These are phyloP conservation scores for Phaffia australis DNA, from an alignment of 768 basidiomycete species.

Conservation along the genomic window DNA sequence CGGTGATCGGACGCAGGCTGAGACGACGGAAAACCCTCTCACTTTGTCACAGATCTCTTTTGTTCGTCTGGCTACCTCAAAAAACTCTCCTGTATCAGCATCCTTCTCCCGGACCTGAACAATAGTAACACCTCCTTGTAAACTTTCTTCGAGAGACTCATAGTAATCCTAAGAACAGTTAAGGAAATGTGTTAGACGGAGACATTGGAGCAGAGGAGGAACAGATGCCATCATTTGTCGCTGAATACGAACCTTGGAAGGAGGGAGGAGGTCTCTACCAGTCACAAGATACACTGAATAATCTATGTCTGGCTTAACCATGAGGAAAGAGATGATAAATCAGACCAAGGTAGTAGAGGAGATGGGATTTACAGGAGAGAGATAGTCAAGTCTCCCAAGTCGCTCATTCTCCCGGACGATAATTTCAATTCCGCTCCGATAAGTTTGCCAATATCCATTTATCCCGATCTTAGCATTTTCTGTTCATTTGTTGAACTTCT, in stretches of 20 bases:
- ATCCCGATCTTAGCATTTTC: too few species aligned
- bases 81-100: constrained; percentile 72
- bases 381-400: too few species aligned
- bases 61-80: constrained; percentile 57
- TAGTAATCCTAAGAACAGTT: constrained; percentile 49
- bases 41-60: constrained; percentile 59
- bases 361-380: too few species aligned
- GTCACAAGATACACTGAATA: constrained; percentile 74
- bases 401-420: too few species aligned
- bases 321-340: background rate
- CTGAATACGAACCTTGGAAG: constrained; percentile 51
- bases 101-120: constrained; percentile 85
- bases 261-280: constrained; percentile 62
- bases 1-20: too few species aligned
- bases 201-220: background rate
- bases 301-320: constrained; percentile 30
- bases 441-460: too few species aligned
- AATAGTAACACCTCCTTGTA: constrained; percentile 76
- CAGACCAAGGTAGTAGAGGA: too few species aligned
- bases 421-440: too few species aligned
- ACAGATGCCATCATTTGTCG: background rate
- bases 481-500: too few species aligned
- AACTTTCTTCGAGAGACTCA: constrained; percentile 55
- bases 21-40: constrained; percentile 5
- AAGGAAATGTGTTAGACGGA: background rate